phyloP scores from a whole-genome alignment of 2,329 filamentous ascomycete genomes.

The Clathrospora elynae region DNA sequence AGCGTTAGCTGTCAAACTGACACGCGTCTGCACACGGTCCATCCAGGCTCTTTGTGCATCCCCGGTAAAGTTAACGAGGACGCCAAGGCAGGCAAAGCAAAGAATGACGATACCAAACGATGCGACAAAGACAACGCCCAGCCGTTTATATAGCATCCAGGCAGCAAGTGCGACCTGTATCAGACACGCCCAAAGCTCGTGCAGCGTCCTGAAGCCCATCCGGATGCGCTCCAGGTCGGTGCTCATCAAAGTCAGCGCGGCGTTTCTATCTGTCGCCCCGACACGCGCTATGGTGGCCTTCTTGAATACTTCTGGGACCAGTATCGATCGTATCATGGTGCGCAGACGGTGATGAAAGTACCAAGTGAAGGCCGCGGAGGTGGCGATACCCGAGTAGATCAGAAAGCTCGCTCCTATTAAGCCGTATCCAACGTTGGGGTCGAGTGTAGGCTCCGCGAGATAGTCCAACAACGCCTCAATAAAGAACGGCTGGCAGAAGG shows the following conservation, averaged over 20 bases:
- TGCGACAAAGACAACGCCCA: conserved; percentile 29
- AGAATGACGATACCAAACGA: conserved; percentile 26
- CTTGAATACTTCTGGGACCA: conserved; percentile 16
- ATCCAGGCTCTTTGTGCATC: conserved; percentile 35
- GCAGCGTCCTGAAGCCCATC: conserved; percentile 18
- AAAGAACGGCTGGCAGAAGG: conserved; percentile 33
- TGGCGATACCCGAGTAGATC: conserved; percentile 13
- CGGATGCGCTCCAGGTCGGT: conserved; percentile 32
- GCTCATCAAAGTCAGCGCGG: conserved; percentile 32
- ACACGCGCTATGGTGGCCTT: conserved; percentile 15
- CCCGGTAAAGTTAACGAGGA: conserved; percentile 31
- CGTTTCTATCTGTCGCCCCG: conserved; percentile 4
- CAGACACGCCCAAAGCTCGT: conserved; percentile 28
- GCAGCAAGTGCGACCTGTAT: conserved; percentile 18
- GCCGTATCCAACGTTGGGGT: conserved; percentile 22
- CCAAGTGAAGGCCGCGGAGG: conserved; percentile 9
- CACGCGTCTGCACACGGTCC: conserved; percentile 31
- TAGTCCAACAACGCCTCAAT: conserved; percentile 28
- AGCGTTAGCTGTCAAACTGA: conserved; percentile 34
- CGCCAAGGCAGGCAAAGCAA: conserved; percentile 24
- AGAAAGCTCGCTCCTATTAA: conserved; percentile 20
- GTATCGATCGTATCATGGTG: conserved; percentile 12
- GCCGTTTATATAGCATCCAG: conserved; percentile 25
- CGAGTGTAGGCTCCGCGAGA: conserved; percentile 13
- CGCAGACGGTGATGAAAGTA: conserved; percentile 18